A percentile compares a stretch with the other conserved stretches of the same genome.
phyloP scores from a whole-genome alignment of 768 basidiomycete genomes.

The Scleroderma bovista region DNA sequence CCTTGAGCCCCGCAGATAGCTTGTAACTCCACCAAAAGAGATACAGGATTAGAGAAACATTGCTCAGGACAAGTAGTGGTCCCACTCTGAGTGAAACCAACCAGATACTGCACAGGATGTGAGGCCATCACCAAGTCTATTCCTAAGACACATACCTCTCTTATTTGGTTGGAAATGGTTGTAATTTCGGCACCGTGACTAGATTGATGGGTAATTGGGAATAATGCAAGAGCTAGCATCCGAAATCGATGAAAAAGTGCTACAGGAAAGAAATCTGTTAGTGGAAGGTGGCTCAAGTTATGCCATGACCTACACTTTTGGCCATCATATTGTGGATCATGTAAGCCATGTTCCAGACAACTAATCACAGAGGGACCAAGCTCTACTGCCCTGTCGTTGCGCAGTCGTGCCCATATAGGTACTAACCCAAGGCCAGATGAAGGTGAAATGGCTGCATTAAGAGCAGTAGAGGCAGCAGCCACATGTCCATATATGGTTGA shows the following conservation, averaged over 20 bases:
- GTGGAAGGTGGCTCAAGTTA: not conserved
- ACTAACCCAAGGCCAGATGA: conserved; percentile 69
- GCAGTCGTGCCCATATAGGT: conserved; percentile 62
- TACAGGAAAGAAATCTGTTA: conserved; percentile 12
- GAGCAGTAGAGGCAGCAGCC: conserved; percentile 24
- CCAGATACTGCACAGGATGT: conserved; percentile 11
- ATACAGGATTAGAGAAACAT: conserved; percentile 13
- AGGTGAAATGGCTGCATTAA: conserved; percentile 49
- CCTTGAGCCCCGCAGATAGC: conserved; percentile 10
- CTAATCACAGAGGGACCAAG: conserved; percentile 16
- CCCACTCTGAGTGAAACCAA: conserved; percentile 2
- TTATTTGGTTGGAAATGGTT: conserved; percentile 17
- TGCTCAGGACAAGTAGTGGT: not conserved
- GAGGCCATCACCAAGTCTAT: not conserved
- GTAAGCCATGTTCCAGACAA: conserved; percentile 5
- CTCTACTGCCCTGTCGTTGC: conserved; percentile 10
- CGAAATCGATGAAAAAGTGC: conserved; percentile 8
- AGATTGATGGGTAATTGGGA: conserved; percentile 12
- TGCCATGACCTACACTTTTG: conserved; percentile 3
- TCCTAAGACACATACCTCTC: conserved; percentile 10
- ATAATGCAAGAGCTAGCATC: conserved; percentile 17
- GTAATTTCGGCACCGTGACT: conserved; percentile 5
- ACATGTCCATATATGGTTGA: conserved; percentile 32
- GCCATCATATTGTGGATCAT: conserved; percentile 7
- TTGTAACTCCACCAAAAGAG: conserved; percentile 23